A percentile compares a stretch with the other conserved stretches of the same genome.
These are phyloP conservation scores for Ophiocordyceps australis DNA, from an alignment of 2,329 filamentous ascomycete genomes.

Conservation along the genomic window DNA sequence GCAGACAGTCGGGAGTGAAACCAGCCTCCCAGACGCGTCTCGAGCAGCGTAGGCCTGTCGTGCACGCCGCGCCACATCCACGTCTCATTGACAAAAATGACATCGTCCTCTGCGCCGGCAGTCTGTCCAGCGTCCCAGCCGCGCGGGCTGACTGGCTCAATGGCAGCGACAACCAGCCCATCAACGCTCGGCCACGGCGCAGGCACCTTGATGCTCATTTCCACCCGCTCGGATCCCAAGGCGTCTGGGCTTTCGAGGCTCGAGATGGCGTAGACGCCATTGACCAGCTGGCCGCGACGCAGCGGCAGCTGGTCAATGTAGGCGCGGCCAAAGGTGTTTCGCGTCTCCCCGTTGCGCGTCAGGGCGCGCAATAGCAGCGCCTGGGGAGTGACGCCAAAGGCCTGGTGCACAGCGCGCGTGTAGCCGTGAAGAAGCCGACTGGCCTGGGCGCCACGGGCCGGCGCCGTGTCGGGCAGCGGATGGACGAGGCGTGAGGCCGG, in stretches of 20 bases:
- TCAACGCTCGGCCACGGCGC: constrained; percentile 6
- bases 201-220: constrained; percentile 11
- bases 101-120: constrained; percentile 1
- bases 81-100: constrained; percentile 18
- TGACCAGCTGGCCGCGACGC: constrained; percentile 9
- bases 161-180: constrained; percentile 8
- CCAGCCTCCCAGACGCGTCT: constrained; percentile 10
- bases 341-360: constrained; percentile 5
- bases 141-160: constrained; percentile 2
- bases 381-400: constrained; percentile 15
- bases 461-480: too few relatives aligned
- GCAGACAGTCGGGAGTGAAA: constrained; percentile 10
- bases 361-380: constrained; percentile 10
- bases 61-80: constrained; percentile 16
- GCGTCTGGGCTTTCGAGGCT: constrained; percentile 5
- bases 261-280: constrained; percentile 12
- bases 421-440: constrained; percentile 9
- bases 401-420: constrained; percentile 9
- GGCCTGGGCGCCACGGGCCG: too few relatives aligned
- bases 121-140: background rate
- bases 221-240: constrained; percentile 7
- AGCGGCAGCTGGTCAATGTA: constrained; percentile 8
- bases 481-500: constrained; percentile 2
- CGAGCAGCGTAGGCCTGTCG: constrained; percentile 12
- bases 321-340: constrained; percentile 7